Percentiles rank a stretch among this genome's conserved stretches.
phyloP scores from a whole-genome alignment of 192 early-diverging fungal species.

The Linnemannia exigua region DNA sequence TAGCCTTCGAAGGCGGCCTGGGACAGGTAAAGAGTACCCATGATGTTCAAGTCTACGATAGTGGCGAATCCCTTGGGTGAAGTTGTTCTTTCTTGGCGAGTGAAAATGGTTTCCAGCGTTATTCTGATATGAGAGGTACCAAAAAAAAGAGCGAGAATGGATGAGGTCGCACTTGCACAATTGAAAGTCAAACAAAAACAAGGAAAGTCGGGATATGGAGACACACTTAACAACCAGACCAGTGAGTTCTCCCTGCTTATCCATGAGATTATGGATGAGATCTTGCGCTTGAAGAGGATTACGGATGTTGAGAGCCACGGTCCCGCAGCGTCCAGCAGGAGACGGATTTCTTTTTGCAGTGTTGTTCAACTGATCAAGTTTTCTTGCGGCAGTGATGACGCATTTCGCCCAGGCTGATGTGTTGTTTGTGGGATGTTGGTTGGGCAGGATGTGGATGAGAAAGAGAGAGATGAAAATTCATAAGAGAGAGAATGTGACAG shows the following conservation, averaged over 20 bases:
- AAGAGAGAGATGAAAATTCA: too few species aligned
- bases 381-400: constrained; percentile 35
- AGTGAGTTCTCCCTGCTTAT: constrained; percentile 17
- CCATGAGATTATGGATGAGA: constrained; percentile 8
- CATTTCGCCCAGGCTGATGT: constrained; percentile 22
- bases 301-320: constrained; percentile 30
- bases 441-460: neutral
- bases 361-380: constrained; percentile 7
- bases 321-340: constrained; percentile 22
- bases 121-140: neutral
- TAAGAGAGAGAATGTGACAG: neutral
- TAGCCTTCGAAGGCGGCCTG: constrained; percentile 28
- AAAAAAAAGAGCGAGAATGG: too few species aligned
- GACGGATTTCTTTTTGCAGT: constrained; percentile 13
- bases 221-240: constrained; percentile 6
- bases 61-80: constrained; percentile 15
- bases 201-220: neutral
- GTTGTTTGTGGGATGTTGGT: too few species aligned
- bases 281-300: neutral
- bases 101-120: constrained; percentile 29
- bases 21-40: constrained; percentile 23
- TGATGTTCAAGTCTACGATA: constrained; percentile 28
- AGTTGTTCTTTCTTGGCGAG: constrained; percentile 15
- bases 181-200: neutral
- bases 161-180: too few species aligned